phyloP scores from a whole-genome alignment of 2,329 filamentous ascomycete species.

The Aspergillus sp. region DNA sequence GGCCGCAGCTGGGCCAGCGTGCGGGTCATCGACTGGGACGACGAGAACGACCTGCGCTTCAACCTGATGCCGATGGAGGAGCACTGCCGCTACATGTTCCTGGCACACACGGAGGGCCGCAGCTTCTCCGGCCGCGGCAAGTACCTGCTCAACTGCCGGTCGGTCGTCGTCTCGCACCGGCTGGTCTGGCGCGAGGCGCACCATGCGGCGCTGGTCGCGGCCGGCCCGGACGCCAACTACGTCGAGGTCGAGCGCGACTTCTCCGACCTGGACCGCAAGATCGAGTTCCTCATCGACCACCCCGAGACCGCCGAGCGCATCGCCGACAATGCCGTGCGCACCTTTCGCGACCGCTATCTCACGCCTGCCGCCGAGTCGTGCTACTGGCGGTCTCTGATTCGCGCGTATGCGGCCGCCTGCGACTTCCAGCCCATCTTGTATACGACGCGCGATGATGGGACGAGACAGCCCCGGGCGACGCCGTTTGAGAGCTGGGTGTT shows the following conservation, averaged over 20 bases:
- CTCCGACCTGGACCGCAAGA: slow-evolving; percentile 52
- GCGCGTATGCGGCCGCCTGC: slow-evolving; percentile 36
- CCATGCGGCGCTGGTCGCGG: slow-evolving; percentile 44
- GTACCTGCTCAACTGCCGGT: slow-evolving; percentile 53
- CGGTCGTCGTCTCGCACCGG: slow-evolving; percentile 50
- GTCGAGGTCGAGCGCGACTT: slow-evolving; percentile 54
- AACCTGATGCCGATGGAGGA: slow-evolving; percentile 52
- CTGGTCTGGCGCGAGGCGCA: slow-evolving; percentile 52
- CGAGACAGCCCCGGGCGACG: slow-evolving; percentile 31
- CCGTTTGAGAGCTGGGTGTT: slow-evolving; percentile 45
- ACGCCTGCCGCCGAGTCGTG: slow-evolving; percentile 56
- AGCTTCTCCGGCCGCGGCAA: slow-evolving; percentile 56
- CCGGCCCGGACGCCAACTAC: slow-evolving; percentile 51
- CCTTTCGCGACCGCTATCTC: slow-evolving; percentile 54
- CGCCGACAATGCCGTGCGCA: slow-evolving; percentile 48
- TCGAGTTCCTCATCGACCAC: slow-evolving; percentile 45
- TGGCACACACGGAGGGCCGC: slow-evolving; percentile 54
- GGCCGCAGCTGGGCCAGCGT: slow-evolving; percentile 50
- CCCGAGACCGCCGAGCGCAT: slow-evolving; percentile 48
- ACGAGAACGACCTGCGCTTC: slow-evolving; percentile 36
- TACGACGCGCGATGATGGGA: slow-evolving; percentile 25
- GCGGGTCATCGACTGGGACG: slow-evolving; percentile 40
- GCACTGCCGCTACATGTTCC: slow-evolving; percentile 55
- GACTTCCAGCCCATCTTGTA: slow-evolving; percentile 43
- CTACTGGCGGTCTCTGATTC: slow-evolving; percentile 53